Evolutionary conservation across 2,329 filamentous ascomycete genomes (phyloP).

Genomic region (Sarocladiaceae sp.): DNA sequence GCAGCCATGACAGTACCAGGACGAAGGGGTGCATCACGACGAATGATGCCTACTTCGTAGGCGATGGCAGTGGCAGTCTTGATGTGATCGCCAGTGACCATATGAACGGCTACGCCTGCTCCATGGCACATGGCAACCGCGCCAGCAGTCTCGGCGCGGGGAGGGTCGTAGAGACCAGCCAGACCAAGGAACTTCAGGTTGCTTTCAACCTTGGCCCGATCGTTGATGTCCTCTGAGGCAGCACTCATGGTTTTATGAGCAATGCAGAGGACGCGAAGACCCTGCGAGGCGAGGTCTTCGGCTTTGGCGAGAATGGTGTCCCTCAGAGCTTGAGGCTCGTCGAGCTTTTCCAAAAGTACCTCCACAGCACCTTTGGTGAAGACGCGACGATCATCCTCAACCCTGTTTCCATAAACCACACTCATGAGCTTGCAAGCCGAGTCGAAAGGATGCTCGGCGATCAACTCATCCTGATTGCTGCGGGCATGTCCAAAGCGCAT

Average conservation of each 20-base stretch:
- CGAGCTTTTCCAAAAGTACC: slow-evolving; percentile 46
- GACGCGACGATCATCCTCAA: slow-evolving; percentile 31
- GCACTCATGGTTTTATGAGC: slow-evolving; percentile 43
- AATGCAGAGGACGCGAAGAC: slow-evolving; percentile 63
- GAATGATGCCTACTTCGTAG: slow-evolving; percentile 56
- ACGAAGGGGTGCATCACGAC: slow-evolving; percentile 26
- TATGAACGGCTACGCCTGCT: slow-evolving; percentile 60
- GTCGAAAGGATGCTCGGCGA: slow-evolving; percentile 67
- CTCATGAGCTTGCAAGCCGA: slow-evolving; percentile 71
- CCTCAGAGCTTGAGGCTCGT: slow-evolving; percentile 40
- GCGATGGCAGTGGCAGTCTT: slow-evolving; percentile 62
- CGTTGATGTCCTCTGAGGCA: slow-evolving; percentile 29
- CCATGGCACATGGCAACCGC: slow-evolving; percentile 53
- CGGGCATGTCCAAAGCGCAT: slow-evolving; percentile 57
- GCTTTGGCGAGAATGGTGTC: slow-evolving; percentile 40
- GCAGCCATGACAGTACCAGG: slow-evolving; percentile 53
- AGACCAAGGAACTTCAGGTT: slow-evolving; percentile 61
- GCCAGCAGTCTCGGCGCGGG: slow-evolving; percentile 57
- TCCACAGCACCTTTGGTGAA: slow-evolving; percentile 56
- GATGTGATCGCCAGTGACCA: slow-evolving; percentile 65
- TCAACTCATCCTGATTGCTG: slow-evolving; percentile 35
- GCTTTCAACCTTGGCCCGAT: slow-evolving; percentile 49
- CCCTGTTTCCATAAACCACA: slow-evolving; percentile 49
- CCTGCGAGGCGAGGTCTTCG: slow-evolving; percentile 53
- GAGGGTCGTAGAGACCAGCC: slow-evolving; percentile 67